Conservation (phyloP, 2,329 filamentous ascomycete species). For the Phialophora verrucosa region DNA sequence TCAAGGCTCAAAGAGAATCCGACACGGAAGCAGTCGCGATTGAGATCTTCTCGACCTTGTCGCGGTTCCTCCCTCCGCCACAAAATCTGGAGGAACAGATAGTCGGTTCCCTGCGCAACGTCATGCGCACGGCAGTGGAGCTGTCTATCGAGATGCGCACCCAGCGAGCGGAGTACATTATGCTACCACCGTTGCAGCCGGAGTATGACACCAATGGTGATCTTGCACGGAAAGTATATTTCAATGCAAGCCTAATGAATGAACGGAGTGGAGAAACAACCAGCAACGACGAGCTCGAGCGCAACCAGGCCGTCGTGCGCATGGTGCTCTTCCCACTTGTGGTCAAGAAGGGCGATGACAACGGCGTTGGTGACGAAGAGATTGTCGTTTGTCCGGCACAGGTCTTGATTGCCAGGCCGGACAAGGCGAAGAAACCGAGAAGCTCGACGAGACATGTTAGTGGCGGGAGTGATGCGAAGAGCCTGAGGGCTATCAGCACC, state of each 20-base stretch:
- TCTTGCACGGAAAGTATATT: conserved; percentile 81
- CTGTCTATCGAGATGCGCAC: conserved; percentile 97
- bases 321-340: conserved; percentile 95
- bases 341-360: conserved; percentile 92
- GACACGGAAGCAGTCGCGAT: conserved; percentile 97
- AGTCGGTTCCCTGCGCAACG: conserved; percentile 80
- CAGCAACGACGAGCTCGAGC: conserved; percentile 81
- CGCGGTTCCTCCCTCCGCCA: conserved; percentile 84
- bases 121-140: conserved; percentile 85
- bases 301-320: conserved; percentile 76
- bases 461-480: conserved; percentile 51
- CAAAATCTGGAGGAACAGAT: conserved; percentile 79
- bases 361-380: conserved; percentile 86
- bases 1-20: conserved; percentile 78
- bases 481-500: conserved; percentile 49
- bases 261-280: conserved; percentile 76
- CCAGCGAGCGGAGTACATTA: conserved; percentile 96
- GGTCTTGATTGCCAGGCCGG: conserved; percentile 73
- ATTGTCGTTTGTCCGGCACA: conserved; percentile 95
- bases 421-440: conserved; percentile 48
- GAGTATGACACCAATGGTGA: conserved; percentile 95
- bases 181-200: conserved; percentile 92
- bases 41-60: conserved; percentile 83
- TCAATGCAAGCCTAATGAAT: conserved; percentile 94
- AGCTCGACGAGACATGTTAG: conserved; percentile 47